A percentile compares a stretch with the other conserved stretches of the same genome.
Conservation (phyloP, 768 basidiomycete species). For the Russula compacta region DNA sequence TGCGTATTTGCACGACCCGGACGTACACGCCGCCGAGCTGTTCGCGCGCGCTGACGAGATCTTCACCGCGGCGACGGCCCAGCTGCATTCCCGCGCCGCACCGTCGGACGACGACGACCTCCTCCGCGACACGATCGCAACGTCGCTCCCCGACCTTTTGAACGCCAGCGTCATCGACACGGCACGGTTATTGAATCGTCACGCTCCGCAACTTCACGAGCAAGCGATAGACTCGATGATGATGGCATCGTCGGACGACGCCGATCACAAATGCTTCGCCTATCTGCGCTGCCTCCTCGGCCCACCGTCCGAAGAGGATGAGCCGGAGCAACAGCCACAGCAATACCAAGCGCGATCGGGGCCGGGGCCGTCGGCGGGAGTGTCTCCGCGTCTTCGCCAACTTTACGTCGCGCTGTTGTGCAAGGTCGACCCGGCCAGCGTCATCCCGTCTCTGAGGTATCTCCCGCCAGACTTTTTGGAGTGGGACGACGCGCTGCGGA, state of each 20-base stretch:
- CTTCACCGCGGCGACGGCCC: slow-evolving; percentile 40
- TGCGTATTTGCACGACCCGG: slow-evolving; percentile 69
- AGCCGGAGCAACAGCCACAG: slow-evolving; percentile 7
- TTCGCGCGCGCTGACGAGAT: slow-evolving; percentile 60
- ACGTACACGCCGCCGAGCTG: slow-evolving; percentile 48
- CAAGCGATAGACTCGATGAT: slow-evolving; percentile 46
- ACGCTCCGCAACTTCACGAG: slow-evolving; percentile 58
- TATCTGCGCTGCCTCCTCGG: slow-evolving; percentile 74
- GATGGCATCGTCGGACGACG: slow-evolving; percentile 32
- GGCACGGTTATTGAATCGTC: slow-evolving; percentile 61
- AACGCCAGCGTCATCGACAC: slow-evolving; percentile 52
- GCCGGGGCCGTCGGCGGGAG: slow-evolving; percentile 31
- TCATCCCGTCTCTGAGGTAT: slow-evolving; percentile 52
- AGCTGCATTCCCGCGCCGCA: slow-evolving; percentile 40
- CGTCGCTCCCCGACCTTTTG: slow-evolving; percentile 58
- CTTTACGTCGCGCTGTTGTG: slow-evolving; percentile 70
- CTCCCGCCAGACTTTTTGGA: slow-evolving; percentile 48
- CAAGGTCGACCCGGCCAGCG: slow-evolving; percentile 50
- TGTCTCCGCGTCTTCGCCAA: slow-evolving; percentile 44
- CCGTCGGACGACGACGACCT: slow-evolving; percentile 33
- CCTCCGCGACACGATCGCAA: slow-evolving; percentile 42
- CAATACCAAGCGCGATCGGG: slow-evolving; percentile 28
- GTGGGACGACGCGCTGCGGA: slow-evolving; percentile 42
- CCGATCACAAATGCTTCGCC: slow-evolving; percentile 49
- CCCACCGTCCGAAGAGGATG: slow-evolving; percentile 30